A percentile compares a stretch with the other conserved stretches of the same genome.
Conservation (phyloP, 345 rosid species). For the Syzygium jambos region DNA sequence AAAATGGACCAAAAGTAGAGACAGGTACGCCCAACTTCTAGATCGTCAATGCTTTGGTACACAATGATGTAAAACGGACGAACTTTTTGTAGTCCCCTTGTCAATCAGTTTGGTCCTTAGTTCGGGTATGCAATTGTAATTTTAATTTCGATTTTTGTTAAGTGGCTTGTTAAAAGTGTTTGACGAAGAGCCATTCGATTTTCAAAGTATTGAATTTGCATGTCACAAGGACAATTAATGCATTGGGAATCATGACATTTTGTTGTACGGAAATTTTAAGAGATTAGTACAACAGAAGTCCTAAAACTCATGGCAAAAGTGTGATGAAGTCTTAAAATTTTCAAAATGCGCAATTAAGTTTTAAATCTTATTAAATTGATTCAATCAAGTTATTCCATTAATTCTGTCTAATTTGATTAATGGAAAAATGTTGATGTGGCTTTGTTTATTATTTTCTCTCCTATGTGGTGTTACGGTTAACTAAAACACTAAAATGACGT, state of each 20-base stretch:
- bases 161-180: neutral
- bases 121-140: neutral
- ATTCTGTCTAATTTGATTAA: too few relatives aligned
- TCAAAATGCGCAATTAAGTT: too few relatives aligned
- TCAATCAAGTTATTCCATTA: too few relatives aligned
- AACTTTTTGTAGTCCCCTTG: neutral
- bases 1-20: neutral
- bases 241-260: neutral
- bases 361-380: too few relatives aligned
- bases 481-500: too few relatives aligned
- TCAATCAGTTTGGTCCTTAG: neutral
- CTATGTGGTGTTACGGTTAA: too few relatives aligned
- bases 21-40: neutral
- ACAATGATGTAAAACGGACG: neutral
- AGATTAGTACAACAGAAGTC: too few relatives aligned
- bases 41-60: neutral
- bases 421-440: too few relatives aligned
- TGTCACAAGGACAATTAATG: neutral
- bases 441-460: too few relatives aligned
- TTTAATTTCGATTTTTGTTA: neutral
- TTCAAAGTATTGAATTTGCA: neutral
- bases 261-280: neutral
- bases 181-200: neutral
- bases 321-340: too few relatives aligned
- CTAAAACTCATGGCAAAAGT: too few relatives aligned